Conservation (phyloP, 345 rosid genomes). For the Heritiera littoralis region DNA sequence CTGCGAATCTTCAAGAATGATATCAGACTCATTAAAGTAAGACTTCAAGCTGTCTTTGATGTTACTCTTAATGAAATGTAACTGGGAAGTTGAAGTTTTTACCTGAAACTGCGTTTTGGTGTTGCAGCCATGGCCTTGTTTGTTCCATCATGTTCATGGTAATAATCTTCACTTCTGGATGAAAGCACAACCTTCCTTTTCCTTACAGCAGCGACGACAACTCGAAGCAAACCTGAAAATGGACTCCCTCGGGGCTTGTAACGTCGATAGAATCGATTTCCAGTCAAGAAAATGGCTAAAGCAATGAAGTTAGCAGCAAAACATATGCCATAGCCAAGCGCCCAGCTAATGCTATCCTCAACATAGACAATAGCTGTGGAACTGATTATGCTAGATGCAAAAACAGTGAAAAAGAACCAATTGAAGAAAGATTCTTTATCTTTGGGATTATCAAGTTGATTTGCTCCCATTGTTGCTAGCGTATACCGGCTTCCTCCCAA, state of each 20-base stretch:
- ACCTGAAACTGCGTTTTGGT: slow-evolving; percentile 37
- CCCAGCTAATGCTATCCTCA: slow-evolving; percentile 33
- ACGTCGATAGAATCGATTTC: slow-evolving; percentile 18
- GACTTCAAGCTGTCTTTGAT: background rate
- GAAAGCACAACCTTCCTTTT: slow-evolving; percentile 14
- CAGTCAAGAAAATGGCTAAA: slow-evolving; percentile 19
- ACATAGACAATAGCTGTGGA: slow-evolving; percentile 24
- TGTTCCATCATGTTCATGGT: slow-evolving; percentile 14
- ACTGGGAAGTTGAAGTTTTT: background rate
- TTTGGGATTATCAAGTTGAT: slow-evolving; percentile 26
- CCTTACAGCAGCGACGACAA: slow-evolving; percentile 27
- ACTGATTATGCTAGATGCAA: slow-evolving; percentile 13
- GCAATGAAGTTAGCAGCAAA: slow-evolving; percentile 19
- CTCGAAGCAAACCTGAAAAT: slow-evolving; percentile 18
- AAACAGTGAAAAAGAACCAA: slow-evolving; percentile 28
- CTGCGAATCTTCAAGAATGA: no score
- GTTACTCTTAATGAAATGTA: no score
- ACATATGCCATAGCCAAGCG: slow-evolving; percentile 29
- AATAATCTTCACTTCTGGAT: slow-evolving; percentile 18
- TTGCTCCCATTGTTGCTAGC: slow-evolving; percentile 34
- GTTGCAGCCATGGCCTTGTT: background rate
- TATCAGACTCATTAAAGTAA: background rate
- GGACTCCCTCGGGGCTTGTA: slow-evolving; percentile 30
- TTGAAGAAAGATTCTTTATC: slow-evolving; percentile 33
- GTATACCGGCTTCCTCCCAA: slow-evolving; percentile 28